Percentiles rank a stretch among this genome's conserved stretches.
These are phyloP conservation scores for Populus hybrid DNA, from an alignment of 441 rosid genomes.

Conservation along the genomic window DNA sequence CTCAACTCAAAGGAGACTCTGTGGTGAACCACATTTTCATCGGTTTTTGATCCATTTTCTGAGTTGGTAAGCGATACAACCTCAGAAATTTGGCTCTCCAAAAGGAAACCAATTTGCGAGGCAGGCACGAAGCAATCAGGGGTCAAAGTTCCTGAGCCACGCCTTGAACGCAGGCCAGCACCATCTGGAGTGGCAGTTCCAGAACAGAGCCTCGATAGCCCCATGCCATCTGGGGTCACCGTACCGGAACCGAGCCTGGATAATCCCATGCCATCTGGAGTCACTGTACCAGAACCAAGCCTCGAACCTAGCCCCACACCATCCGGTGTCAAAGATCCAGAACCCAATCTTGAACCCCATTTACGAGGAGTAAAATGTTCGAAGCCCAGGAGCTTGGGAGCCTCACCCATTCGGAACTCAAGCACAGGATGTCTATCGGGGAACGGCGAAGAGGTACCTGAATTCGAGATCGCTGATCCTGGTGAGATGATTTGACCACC, in stretches of 20 bases:
- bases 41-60: slow-evolving; percentile 42
- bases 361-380: slow-evolving; percentile 68
- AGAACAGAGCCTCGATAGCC: slow-evolving; percentile 60
- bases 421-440: slow-evolving; percentile 60
- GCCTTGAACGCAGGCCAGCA: slow-evolving; percentile 38
- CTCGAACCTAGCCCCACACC: slow-evolving; percentile 54
- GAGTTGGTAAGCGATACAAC: slow-evolving; percentile 49
- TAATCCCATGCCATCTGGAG: slow-evolving; percentile 24
- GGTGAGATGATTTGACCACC: slow-evolving; percentile 82
- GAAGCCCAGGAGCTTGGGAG: slow-evolving; percentile 67
- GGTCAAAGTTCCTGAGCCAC: slow-evolving; percentile 59
- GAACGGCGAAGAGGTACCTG: slow-evolving; percentile 94
- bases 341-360: slow-evolving; percentile 90
- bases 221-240: slow-evolving; percentile 32
- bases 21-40: slow-evolving; percentile 56
- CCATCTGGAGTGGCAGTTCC: slow-evolving; percentile 63
- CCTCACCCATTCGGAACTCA: slow-evolving; percentile 59
- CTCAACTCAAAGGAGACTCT: slow-evolving; percentile 92
- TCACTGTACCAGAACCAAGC: slow-evolving; percentile 53
- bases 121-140: slow-evolving; percentile 53
- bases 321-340: slow-evolving; percentile 74
- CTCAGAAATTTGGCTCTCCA: slow-evolving; percentile 46
- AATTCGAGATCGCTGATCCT: slow-evolving; percentile 75
- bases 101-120: slow-evolving; percentile 28
- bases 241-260: slow-evolving; percentile 65